phyloP scores from a whole-genome alignment of 805 yeast genomes.

The Saturnispora sanitii region DNA sequence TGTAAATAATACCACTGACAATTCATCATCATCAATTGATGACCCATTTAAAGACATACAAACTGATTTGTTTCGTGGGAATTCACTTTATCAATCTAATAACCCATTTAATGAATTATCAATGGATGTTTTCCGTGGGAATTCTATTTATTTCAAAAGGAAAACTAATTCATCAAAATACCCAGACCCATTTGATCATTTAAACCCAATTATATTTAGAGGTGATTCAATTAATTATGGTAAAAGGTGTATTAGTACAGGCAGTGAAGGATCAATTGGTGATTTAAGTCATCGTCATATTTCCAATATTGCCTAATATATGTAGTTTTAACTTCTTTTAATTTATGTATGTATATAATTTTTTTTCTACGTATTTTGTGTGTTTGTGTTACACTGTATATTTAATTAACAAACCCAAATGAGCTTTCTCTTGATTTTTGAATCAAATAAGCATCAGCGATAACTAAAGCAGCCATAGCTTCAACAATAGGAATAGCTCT shows the following conservation, averaged over 20 bases:
- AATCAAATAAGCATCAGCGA: slow-evolving; percentile 76
- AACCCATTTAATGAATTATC: slow-evolving; percentile 1
- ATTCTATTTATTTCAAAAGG: not conserved
- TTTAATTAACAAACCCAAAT: slow-evolving; percentile 23
- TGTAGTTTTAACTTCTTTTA: not conserved
- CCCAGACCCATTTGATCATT: not conserved
- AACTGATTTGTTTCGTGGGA: slow-evolving; percentile 2
- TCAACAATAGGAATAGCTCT: slow-evolving; percentile 98
- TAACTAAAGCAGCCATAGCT: slow-evolving; percentile 93
- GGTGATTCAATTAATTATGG: not conserved
- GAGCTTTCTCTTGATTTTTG: slow-evolving; percentile 77
- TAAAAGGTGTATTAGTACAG: slow-evolving; percentile 10
- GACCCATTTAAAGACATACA: slow-evolving; percentile 2
- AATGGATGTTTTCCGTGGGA: not conserved
- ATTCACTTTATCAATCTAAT: slow-evolving; percentile 1
- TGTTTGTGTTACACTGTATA: not conserved
- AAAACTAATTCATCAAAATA: not conserved
- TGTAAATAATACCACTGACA: not conserved
- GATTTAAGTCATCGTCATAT: too few relatives aligned
- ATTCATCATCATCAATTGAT: not conserved
- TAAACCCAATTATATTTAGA: not conserved
- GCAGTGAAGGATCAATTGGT: slow-evolving; percentile 8
- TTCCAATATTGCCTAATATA: too few relatives aligned
- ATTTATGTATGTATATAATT: not conserved
- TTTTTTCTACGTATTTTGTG: not conserved